phyloP scores from a whole-genome alignment of 108 stramenopile species.

The Fistulifera pelliculosa region DNA sequence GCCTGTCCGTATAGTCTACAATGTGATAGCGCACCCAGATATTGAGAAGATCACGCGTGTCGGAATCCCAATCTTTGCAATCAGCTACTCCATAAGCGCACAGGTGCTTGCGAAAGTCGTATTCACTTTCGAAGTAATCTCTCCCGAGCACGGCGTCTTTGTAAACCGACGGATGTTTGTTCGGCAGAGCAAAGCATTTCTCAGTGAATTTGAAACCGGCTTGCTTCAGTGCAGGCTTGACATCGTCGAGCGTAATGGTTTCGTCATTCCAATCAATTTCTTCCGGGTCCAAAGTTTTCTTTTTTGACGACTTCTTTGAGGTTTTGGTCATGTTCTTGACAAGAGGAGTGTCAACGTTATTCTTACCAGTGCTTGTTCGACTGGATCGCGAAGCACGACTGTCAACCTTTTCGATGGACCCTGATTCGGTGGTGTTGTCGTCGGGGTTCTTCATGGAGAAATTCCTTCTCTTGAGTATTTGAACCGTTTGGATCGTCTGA shows the following conservation, averaged over 20 bases:
- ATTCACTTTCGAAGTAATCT: not conserved
- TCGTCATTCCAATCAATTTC: not conserved
- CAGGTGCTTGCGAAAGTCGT: constrained; percentile 1
- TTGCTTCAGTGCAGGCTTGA: not conserved
- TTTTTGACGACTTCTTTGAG: not conserved
- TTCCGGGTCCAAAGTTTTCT: not conserved
- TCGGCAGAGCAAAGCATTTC: not conserved
- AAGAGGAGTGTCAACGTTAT: too few relatives aligned
- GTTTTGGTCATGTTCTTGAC: not conserved
- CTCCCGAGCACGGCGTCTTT: not conserved
- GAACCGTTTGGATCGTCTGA: too few relatives aligned
- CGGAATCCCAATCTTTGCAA: not conserved
- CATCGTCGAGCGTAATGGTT: not conserved
- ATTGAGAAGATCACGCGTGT: not conserved
- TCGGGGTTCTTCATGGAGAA: too few relatives aligned
- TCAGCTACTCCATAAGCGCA: not conserved
- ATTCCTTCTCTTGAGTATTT: too few relatives aligned
- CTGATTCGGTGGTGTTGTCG: too few relatives aligned
- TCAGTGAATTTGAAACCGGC: not conserved
- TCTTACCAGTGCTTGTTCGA: too few relatives aligned
- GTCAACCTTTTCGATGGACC: too few relatives aligned
- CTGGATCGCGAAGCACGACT: too few relatives aligned
- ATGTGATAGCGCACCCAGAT: constrained; percentile 1
- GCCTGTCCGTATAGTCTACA: not conserved
- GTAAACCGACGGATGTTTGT: not conserved